A percentile compares a stretch with the other conserved stretches of the same genome.
Evolutionary conservation across 768 basidiomycete species (phyloP).

Genomic region (Chalciporus sphaerocephalus): DNA sequence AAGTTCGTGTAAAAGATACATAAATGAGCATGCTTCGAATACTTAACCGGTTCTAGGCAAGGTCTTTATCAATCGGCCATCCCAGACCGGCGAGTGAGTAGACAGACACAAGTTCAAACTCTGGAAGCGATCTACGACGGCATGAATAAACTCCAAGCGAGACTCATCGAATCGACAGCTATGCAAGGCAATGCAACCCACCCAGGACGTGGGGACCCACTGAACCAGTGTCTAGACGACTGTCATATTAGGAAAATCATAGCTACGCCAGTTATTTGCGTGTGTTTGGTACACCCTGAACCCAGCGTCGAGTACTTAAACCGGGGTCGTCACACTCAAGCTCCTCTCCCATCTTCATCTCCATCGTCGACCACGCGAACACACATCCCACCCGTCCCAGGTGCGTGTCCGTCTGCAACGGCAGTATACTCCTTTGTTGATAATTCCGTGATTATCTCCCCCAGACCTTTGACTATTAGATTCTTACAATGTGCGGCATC

Average conservation of each 20-base stretch:
- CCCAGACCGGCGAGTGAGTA: not conserved
- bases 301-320: slow-evolving; percentile 33
- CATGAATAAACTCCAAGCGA: not conserved
- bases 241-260: slow-evolving; percentile 6
- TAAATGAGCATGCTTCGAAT: slow-evolving; percentile 3
- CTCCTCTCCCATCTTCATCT: slow-evolving; percentile 22
- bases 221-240: slow-evolving; percentile 14
- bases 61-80: slow-evolving; percentile 3
- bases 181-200: slow-evolving; percentile 12
- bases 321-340: slow-evolving; percentile 1
- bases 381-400: not conserved
- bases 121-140: not conserved
- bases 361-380: slow-evolving; percentile 10
- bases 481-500: slow-evolving; percentile 81
- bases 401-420: slow-evolving; percentile 5
- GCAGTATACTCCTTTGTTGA: not conserved
- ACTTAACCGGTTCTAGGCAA: slow-evolving; percentile 6
- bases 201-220: not conserved
- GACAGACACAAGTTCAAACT: not conserved
- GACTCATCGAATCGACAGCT: not conserved
- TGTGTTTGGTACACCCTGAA: slow-evolving; percentile 32
- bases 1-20: slow-evolving; percentile 4
- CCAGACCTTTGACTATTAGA: slow-evolving; percentile 8
- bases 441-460: not conserved
- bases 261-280: slow-evolving; percentile 15